These are phyloP conservation scores for Nidularia pulvinata DNA, from an alignment of 768 basidiomycete genomes.

Conservation along the genomic window DNA sequence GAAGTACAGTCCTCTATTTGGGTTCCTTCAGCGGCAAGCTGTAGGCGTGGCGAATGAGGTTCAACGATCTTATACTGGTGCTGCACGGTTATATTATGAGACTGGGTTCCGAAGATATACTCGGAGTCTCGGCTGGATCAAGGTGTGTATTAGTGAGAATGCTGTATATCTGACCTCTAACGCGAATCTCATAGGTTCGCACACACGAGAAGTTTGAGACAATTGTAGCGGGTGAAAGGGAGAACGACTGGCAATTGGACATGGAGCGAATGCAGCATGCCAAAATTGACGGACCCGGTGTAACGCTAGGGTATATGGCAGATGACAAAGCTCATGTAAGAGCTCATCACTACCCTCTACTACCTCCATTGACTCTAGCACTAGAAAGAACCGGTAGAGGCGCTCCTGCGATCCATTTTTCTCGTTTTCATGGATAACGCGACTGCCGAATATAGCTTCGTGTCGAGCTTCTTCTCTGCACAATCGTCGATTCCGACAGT, in stretches of 20 bases:
- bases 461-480: slow-evolving; percentile 78
- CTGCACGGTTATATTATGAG: slow-evolving; percentile 91
- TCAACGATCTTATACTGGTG: slow-evolving; percentile 81
- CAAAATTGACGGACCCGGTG: slow-evolving; percentile 77
- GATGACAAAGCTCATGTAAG: slow-evolving; percentile 88
- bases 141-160: slow-evolving; percentile 37
- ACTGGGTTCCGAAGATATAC: slow-evolving; percentile 93
- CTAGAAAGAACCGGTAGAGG: slow-evolving; percentile 81
- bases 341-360: slow-evolving; percentile 3
- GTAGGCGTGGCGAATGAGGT: slow-evolving; percentile 83
- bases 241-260: slow-evolving; percentile 40
- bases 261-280: slow-evolving; percentile 62
- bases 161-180: too few species aligned
- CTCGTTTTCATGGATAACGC: slow-evolving; percentile 96
- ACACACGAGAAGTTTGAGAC: slow-evolving; percentile 69
- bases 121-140: slow-evolving; percentile 77
- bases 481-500: slow-evolving; percentile 25
- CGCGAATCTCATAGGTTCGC: slow-evolving; percentile 45
- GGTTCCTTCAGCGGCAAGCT: slow-evolving; percentile 85
- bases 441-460: slow-evolving; percentile 88
- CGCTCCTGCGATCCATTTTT: slow-evolving; percentile 80
- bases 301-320: slow-evolving; percentile 84
- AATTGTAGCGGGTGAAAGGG: slow-evolving; percentile 48
- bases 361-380: slow-evolving; percentile 15
- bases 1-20: slow-evolving; percentile 81